Base-by-base conservation (phyloP, 1,139 yeast species). In the Nakaseomyces nivariensis region DNA sequence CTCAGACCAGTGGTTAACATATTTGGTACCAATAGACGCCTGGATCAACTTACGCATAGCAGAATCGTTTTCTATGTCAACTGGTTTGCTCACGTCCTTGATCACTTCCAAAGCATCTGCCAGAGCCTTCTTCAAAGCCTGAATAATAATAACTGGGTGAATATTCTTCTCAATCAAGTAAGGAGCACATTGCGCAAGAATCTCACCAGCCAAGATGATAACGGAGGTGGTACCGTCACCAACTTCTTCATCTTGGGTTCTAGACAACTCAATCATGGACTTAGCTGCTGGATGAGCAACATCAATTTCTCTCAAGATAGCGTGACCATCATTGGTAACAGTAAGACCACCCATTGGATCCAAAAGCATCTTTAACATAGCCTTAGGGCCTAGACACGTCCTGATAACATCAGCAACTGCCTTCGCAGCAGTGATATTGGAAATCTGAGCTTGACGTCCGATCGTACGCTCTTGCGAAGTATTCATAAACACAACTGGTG, bases 321-420 rank as follows among this genome's bases (percentile, higher is more conserved):
- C 97, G 67, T 90, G 97, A 6, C 99, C 99, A 67, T 94, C 99
- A 69, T 94, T 94, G 51, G 99, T 94, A 58, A 94, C 76, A 22
- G 92, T 97, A 56, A 94, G 86, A 37, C 98, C 98, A 33, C 99
- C 99, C 92, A 92, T 90, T 49, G 98, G 98, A 67, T 94, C 99
- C 58, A 94, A 75, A 52, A 94, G 75, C 98, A 94, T 92, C 72
- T 94, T 94, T 56, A 47, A 31, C 43, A 44, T 47, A 8, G 46
- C 99, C 69, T 90, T 90, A 49, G 99, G 99, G n/a, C 99, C 99
- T 53, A 92, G 76, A 76, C 98, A 94, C 32, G 98, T 92, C 68
- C 98, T 79, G 61, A 94, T 89, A 63, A 94, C 90, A 68, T 92
- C 97, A 0, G 97, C 95, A 46, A 90, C 97, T 49, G 98, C 97